Evolutionary conservation across 768 basidiomycete genomes (phyloP), one percentile per base, ranked within the genome.

Genomic region (Suillus placidus): DNA sequence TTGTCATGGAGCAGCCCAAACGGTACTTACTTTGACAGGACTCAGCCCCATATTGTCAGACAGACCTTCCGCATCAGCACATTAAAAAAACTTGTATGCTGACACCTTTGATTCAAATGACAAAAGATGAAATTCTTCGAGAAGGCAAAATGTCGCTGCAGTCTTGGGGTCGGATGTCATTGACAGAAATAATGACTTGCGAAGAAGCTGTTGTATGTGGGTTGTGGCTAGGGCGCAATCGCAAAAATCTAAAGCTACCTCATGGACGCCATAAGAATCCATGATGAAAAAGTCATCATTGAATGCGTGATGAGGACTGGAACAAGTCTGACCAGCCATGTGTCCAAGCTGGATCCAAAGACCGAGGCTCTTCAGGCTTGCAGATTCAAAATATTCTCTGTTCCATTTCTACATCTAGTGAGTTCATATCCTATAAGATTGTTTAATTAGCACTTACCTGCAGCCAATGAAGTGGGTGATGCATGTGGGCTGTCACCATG

Each of bases 71-170:
- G 64, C 2, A 51, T 66, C 1, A 81, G 56, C 0, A 71, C 45
- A 58, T 79, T 80, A 64, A 74, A 81, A 38, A n/a, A n/a, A n/a
- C n/a, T 79, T 76, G 43, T 69, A 80, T 0, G 62, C 70, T 0
- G 74, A 78, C 0, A 73, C 42, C 55, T 81, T 81, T 0, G 73
- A 76, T 45, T 77, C 70, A 16, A 79, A 72, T 0, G 71, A 71
- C 5, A 78, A 63, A 1, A 76, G 37, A 16, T 82, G 80, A 47
- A 79, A 80, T 4, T 66, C 54, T 14, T 75, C 62, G 0, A 81
- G 69, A 8, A 75, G 66, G 0, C 49, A 42, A 35, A 35, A 35
- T 35, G 34, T 35, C 1, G 34, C 34, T 1, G 34, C 34, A 4
- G 34, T 35, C 8, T 35, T 35, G 34, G 34, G 34, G 34, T 35